Conservation (phyloP, 2,329 filamentous ascomycete species). For the Aspergillus ochraceus region DNA sequence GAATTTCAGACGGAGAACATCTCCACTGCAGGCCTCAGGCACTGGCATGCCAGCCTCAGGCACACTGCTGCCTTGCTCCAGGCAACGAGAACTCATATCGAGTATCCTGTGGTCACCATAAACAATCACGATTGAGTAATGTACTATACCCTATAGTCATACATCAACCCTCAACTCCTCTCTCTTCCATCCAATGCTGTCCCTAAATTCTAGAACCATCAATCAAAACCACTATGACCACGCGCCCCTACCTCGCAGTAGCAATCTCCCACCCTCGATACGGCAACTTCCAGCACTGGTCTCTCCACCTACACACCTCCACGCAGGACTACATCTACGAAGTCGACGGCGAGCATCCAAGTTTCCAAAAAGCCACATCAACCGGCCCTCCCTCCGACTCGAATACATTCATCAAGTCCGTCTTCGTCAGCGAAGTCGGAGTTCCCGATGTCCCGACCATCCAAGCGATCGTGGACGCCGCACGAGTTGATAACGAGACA, state of each 20-base stretch:
- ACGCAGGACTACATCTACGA: conserved; percentile 19
- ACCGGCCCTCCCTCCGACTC: conserved; percentile 11
- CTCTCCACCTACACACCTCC: conserved; percentile 19
- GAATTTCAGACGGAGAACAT: no score
- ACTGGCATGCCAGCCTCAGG: neutral
- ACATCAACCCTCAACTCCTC: neutral
- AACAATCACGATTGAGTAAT: no score
- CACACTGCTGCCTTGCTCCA: neutral
- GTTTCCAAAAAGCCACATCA: conserved; percentile 14
- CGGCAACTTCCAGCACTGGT: conserved; percentile 26
- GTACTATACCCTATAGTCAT: neutral
- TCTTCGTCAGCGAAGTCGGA: conserved; percentile 14
- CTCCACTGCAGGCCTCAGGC: no score
- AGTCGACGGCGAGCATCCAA: conserved; percentile 22
- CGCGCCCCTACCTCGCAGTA: conserved; percentile 6
- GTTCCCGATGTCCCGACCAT: conserved; percentile 12
- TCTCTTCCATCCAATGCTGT: neutral
- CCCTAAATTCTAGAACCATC: no score
- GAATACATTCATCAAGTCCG: conserved; percentile 8
- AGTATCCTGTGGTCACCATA: no score
- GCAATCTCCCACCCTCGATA: conserved; percentile 16
- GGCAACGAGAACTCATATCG: no score
- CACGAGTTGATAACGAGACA: conserved; percentile 21
- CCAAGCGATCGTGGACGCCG: conserved; percentile 9
- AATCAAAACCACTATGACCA: neutral